These are phyloP conservation scores for Odonthalia washingtoniensis DNA, from an alignment of 31 red algal species.

Conservation along the genomic window DNA sequence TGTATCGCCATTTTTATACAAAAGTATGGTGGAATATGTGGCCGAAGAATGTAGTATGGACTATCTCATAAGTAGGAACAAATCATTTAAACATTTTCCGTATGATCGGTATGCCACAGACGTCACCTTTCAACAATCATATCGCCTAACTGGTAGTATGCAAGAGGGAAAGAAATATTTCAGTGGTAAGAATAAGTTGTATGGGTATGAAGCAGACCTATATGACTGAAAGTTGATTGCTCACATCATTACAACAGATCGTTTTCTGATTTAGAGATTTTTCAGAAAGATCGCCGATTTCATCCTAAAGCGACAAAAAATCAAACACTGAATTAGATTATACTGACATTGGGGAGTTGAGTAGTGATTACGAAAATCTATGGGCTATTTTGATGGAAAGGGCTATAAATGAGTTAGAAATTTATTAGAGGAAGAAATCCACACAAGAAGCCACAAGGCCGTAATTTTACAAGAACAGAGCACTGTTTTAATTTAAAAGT, in stretches of 20 bases:
- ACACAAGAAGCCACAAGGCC: background rate
- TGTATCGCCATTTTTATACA: background rate
- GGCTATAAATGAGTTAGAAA: background rate
- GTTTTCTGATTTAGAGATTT: background rate
- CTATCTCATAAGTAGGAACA: no score
- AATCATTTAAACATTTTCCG: background rate
- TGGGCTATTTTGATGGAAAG: no score
- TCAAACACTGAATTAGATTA: no score
- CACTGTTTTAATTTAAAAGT: slow-evolving; percentile 16
- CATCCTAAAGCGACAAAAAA: background rate
- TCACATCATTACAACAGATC: background rate
- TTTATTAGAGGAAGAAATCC: background rate
- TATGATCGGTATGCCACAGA: background rate
- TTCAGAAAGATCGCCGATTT: background rate
- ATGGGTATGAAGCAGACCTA: background rate
- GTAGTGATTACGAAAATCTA: no score
- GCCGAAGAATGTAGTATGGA: no score
- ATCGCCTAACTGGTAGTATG: background rate
- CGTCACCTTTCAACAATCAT: background rate
- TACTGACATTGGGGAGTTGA: no score
- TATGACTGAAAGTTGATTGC: background rate
- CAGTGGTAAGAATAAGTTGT: background rate
- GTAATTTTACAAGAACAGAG: background rate
- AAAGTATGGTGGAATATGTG: no score
- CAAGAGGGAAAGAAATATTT: background rate